phyloP scores from a whole-genome alignment of 306 rosid genomes.

The Malus domestica region ASM211411v1 NC_041793.1:46165001-46165500 shows the following conservation, averaged over 20 bases:
- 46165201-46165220: not conserved
- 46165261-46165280: slow-evolving; percentile 27
- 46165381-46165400: not conserved
- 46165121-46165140: not conserved
- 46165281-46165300: slow-evolving; percentile 94
- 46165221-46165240: slow-evolving; percentile 7
- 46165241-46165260: slow-evolving; percentile 4
- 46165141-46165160: not conserved
- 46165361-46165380: slow-evolving; percentile 8
- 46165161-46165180: not conserved
- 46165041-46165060: slow-evolving; percentile 98
- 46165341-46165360: slow-evolving; percentile 39
- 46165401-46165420: slow-evolving; percentile 4
- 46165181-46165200: not conserved
- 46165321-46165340: slow-evolving; percentile 92
- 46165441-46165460: slow-evolving; percentile 10
- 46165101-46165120: not conserved
- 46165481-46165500: slow-evolving; percentile 95
- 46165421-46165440: not conserved
- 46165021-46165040: slow-evolving; percentile 90
- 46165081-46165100: not conserved
- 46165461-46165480: slow-evolving; percentile 97
- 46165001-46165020: slow-evolving; percentile 99
- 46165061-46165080: slow-evolving; percentile 36
- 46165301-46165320: slow-evolving; percentile 90